These are phyloP conservation scores for Fusarium sp. DNA, from an alignment of 2,329 filamentous ascomycete genomes.

Conservation along the genomic window DNA sequence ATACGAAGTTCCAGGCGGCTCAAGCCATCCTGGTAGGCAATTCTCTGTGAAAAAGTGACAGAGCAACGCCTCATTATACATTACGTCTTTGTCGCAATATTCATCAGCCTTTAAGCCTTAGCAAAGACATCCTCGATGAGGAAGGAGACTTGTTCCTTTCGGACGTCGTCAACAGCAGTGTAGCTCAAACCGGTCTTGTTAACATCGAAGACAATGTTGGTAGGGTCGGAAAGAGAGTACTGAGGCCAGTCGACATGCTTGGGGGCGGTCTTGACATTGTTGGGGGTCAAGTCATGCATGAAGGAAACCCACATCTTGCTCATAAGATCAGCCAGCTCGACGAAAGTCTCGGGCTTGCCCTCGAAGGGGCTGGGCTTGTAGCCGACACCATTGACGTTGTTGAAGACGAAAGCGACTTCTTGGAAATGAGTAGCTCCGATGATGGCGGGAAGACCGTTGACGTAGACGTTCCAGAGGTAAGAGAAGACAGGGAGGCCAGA, in stretches of 20 bases:
- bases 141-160: conserved; percentile 58
- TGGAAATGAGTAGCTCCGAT: conserved; percentile 46
- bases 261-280: conserved; percentile 6
- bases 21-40: not conserved
- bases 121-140: conserved; percentile 46
- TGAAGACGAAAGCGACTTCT: conserved; percentile 48
- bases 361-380: conserved; percentile 54
- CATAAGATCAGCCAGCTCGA: conserved; percentile 61
- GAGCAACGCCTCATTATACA: conserved; percentile 3
- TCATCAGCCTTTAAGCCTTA: not conserved
- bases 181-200: conserved; percentile 58
- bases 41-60: not conserved
- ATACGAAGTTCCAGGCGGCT: not conserved
- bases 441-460: conserved; percentile 60
- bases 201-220: conserved; percentile 65
- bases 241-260: conserved; percentile 55
- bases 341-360: conserved; percentile 55
- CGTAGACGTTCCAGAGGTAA: conserved; percentile 67
- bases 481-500: conserved; percentile 59
- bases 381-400: conserved; percentile 62
- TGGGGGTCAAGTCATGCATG: conserved; percentile 33
- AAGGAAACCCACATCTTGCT: conserved; percentile 66
- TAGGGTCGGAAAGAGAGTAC: conserved; percentile 57
- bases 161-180: conserved; percentile 61
- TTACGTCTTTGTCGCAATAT: not conserved